phyloP scores from a whole-genome alignment of 2,329 filamentous ascomycete genomes.

The Diaporthe destruens region DNA sequence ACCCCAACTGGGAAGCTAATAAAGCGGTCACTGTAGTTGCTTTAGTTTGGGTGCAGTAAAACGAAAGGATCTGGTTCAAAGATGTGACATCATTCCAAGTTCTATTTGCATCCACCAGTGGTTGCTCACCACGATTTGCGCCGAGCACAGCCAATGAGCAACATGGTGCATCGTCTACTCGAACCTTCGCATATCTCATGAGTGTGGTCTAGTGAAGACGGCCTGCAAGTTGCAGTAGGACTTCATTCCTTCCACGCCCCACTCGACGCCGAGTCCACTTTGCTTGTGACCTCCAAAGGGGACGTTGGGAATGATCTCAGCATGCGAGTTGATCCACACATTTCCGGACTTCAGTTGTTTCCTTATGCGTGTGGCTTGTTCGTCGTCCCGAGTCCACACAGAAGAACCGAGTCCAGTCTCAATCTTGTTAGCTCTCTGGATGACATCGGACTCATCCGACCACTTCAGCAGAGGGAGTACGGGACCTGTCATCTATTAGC shows the following conservation, averaged over 20 bases:
- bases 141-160: no score
- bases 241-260: conserved; percentile 11
- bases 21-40: no score
- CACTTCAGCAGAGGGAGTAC: conserved; percentile 61
- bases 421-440: conserved; percentile 61
- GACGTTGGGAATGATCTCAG: conserved; percentile 45
- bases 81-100: no score
- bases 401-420: conserved; percentile 65
- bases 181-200: neutral
- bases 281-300: conserved; percentile 29
- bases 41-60: no score
- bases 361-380: conserved; percentile 60
- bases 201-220: neutral
- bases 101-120: no score
- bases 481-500: conserved; percentile 46
- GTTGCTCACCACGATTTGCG: no score
- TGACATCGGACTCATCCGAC: conserved; percentile 59
- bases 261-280: conserved; percentile 23
- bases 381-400: conserved; percentile 64
- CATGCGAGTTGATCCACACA: conserved; percentile 63
- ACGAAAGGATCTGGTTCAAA: no score
- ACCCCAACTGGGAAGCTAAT: no score
- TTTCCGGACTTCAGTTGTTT: conserved; percentile 63
- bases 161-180: no score
- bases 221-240: conserved; percentile 14